Conservation (phyloP, 768 basidiomycete genomes). For the Chalciporus sphaerocephalus region DNA sequence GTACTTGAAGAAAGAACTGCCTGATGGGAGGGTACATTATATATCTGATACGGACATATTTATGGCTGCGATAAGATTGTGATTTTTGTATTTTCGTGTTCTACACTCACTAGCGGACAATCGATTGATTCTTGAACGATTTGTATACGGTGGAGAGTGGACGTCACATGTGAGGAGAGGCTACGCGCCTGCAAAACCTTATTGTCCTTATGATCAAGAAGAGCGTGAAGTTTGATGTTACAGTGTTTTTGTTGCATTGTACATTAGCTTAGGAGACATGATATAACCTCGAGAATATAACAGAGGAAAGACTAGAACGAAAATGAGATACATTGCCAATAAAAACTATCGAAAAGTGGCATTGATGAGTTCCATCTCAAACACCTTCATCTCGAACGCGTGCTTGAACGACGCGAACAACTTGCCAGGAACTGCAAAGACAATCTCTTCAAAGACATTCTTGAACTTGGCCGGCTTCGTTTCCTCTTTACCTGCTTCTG, state of each 20-base stretch:
- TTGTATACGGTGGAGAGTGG: too few species aligned
- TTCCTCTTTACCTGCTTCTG: conserved; percentile 13
- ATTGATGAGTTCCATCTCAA: conserved; percentile 34
- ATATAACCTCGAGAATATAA: neutral
- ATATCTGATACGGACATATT: too few species aligned
- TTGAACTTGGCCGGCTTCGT: conserved; percentile 34
- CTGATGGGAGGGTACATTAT: too few species aligned
- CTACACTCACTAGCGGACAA: too few species aligned
- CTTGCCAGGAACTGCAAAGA: conserved; percentile 42
- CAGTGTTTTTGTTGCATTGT: neutral
- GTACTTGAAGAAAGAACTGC: too few species aligned
- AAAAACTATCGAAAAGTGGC: conserved; percentile 11
- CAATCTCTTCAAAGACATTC: conserved; percentile 38
- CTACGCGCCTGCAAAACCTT: too few species aligned
- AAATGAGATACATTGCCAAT: neutral
- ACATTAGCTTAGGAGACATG: neutral
- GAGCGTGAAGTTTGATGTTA: too few species aligned
- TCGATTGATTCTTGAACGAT: too few species aligned
- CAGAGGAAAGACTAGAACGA: neutral
- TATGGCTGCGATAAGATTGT: too few species aligned
- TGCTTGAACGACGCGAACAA: conserved; percentile 34
- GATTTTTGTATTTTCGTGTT: too few species aligned
- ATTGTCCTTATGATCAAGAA: too few species aligned
- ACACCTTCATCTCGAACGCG: conserved; percentile 38
- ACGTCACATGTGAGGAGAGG: too few species aligned